A percentile compares a stretch with the other conserved stretches of the same genome.
phyloP scores from a whole-genome alignment of 441 rosid species.

The Croton setiger region DNA sequence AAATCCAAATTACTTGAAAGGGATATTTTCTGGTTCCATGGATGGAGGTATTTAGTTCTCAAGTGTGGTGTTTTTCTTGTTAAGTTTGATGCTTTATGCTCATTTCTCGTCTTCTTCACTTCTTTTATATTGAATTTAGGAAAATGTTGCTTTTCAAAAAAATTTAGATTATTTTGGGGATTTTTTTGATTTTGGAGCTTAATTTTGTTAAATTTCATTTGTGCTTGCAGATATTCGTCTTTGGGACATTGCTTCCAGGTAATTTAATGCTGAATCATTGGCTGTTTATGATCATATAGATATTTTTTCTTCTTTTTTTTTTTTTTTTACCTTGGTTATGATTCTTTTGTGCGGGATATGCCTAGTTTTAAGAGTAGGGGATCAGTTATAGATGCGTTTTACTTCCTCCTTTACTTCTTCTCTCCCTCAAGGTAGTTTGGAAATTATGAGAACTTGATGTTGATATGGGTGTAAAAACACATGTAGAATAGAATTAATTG shows the following conservation, averaged over 20 bases:
- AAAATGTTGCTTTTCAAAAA: too few relatives aligned
- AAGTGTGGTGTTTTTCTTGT: background rate
- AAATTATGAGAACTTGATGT: too few relatives aligned
- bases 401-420: too few relatives aligned
- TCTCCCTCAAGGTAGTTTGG: too few relatives aligned
- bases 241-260: constrained; percentile 95
- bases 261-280: constrained; percentile 8
- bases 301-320: too few relatives aligned
- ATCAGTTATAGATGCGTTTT: too few relatives aligned
- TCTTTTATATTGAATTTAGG: constrained; percentile 5
- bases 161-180: background rate
- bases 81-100: background rate
- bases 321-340: too few relatives aligned
- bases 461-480: too few relatives aligned
- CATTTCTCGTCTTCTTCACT: background rate
- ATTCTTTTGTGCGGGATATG: too few relatives aligned
- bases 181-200: background rate
- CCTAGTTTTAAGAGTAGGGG: too few relatives aligned
- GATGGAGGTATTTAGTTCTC: constrained; percentile 68
- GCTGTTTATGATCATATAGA: background rate
- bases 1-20: constrained; percentile 84
- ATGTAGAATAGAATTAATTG: too few relatives aligned
- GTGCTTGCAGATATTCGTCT: constrained; percentile 78
- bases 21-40: constrained; percentile 87
- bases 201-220: background rate